Base-by-base conservation (phyloP, 495 filamentous ascomycete species). In the Penicillium roqueforti region DNA sequence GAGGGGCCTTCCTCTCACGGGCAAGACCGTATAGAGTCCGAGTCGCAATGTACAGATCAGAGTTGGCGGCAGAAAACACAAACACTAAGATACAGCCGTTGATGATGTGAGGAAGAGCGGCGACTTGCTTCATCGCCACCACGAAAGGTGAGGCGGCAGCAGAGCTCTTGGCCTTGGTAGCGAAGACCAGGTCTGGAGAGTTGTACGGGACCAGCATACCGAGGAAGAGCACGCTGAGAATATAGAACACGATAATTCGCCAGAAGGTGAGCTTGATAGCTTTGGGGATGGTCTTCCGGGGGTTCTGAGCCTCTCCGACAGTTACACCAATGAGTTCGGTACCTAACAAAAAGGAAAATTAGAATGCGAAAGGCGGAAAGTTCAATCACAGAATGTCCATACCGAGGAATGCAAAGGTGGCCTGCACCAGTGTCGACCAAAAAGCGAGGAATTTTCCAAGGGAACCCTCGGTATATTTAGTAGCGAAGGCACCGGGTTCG, bases 201-300 rank as follows among this genome's bases (percentile, higher is more conserved):
- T 81, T 66, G 54, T 78, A 79, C 0, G 76, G 73, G 6, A 79
- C 70, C 14, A 75, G 56, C 61, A 73, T 68, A 51, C 73, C 68
- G n/a, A 80, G 51, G 38, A 76, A 54, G 28, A 78, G 51, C 1
- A 74, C 69, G 31, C 59, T 64, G 31, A 76, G 58, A 41, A 73
- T 51, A 68, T 90, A 92, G 74, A 92, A 91, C 66, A 89, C 73
- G 47, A 83, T 58, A 58, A 92, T 47, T 45, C 88, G 83, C 74
- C 82, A 88, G 68, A 92, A 88, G 46, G 84, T 84, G 57, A 85
- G 82, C 52, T 81, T 84, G 32, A 83, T 83, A 9, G 88, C 88
- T 55, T 76, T 72, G 36, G 87, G 87, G 51, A 91, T 83, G n/a
- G 81, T 81, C 62, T 79, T 81, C 52, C 81, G 73, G 1, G 87